Percentiles rank a stretch among this genome's conserved stretches.
phyloP scores from a whole-genome alignment of 148 eudicot genomes.

The Rhododendron ferrugineum region DNA sequence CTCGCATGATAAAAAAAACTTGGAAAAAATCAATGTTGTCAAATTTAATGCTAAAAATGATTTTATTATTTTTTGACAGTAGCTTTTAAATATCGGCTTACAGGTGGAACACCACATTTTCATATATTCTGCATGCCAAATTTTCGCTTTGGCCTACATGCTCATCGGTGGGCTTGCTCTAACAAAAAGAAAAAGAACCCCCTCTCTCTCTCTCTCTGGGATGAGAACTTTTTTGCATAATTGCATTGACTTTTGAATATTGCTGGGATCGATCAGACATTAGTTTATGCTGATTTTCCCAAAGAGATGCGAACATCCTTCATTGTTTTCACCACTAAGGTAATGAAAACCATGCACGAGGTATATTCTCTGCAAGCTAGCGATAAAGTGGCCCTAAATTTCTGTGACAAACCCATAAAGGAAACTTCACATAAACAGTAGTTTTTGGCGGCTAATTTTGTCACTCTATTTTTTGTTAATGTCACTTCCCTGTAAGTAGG shows the following conservation, averaged over 20 bases:
- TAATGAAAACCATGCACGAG: background rate
- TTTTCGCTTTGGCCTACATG: background rate
- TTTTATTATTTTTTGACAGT: background rate
- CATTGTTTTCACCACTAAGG: background rate
- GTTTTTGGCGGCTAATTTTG: no score
- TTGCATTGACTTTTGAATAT: background rate
- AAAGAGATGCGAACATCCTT: slow-evolving; percentile 11
- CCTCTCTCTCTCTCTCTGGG: background rate
- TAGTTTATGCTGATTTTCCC: background rate
- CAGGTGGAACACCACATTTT: background rate
- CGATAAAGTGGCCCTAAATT: background rate
- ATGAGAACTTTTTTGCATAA: background rate
- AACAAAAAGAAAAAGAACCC: background rate
- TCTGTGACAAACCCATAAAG: background rate
- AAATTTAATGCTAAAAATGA: no score
- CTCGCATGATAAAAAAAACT: background rate
- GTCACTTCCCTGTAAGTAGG: no score
- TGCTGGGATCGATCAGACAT: background rate
- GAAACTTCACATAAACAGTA: background rate
- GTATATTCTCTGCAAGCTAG: slow-evolving; percentile 2
- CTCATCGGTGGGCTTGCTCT: background rate
- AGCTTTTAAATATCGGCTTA: background rate
- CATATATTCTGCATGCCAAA: background rate
- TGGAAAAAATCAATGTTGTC: no score
- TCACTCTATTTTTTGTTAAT: no score